These are phyloP conservation scores for Leccinum subtestaceum DNA, from an alignment of 768 basidiomycete species.

Conservation along the genomic window DNA sequence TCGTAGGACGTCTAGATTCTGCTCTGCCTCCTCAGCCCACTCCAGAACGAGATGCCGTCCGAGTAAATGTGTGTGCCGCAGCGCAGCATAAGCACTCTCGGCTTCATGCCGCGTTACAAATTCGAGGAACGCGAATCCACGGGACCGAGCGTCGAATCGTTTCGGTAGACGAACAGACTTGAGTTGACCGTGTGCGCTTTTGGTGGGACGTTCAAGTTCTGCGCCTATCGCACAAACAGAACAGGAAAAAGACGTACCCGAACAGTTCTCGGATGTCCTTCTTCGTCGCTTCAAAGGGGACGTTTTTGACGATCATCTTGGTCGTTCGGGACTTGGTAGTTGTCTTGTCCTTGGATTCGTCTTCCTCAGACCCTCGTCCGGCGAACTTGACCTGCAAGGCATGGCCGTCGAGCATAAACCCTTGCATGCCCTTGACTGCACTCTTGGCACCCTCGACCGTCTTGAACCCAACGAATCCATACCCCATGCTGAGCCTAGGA, in stretches of 20 bases:
- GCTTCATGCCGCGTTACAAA: constrained; percentile 90
- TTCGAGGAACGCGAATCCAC: constrained; percentile 97
- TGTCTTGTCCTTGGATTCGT: constrained; percentile 39
- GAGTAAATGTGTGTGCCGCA: constrained; percentile 93
- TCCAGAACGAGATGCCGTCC: constrained; percentile 93
- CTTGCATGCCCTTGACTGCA: constrained; percentile 75
- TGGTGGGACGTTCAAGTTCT: not conserved
- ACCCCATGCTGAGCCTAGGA: constrained; percentile 85
- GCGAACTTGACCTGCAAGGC: constrained; percentile 82
- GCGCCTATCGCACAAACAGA: not conserved
- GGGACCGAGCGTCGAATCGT: constrained; percentile 82
- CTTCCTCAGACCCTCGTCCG: constrained; percentile 70
- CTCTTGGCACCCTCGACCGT: constrained; percentile 38
- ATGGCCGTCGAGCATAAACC: constrained; percentile 85
- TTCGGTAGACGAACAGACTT: constrained; percentile 93
- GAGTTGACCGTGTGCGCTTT: constrained; percentile 84
- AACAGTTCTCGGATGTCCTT: constrained; percentile 90
- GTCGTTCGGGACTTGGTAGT: constrained; percentile 63
- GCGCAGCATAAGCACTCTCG: constrained; percentile 79
- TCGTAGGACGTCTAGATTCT: constrained; percentile 72
- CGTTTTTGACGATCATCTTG: constrained; percentile 97
- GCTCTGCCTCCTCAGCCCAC: constrained; percentile 85
- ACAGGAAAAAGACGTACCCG: constrained; percentile 66
- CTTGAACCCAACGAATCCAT: constrained; percentile 93
- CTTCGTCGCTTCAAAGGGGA: constrained; percentile 94